Base-by-base conservation (phyloP, 441 rosid species). In the Eutrema salsugineum region DNA sequence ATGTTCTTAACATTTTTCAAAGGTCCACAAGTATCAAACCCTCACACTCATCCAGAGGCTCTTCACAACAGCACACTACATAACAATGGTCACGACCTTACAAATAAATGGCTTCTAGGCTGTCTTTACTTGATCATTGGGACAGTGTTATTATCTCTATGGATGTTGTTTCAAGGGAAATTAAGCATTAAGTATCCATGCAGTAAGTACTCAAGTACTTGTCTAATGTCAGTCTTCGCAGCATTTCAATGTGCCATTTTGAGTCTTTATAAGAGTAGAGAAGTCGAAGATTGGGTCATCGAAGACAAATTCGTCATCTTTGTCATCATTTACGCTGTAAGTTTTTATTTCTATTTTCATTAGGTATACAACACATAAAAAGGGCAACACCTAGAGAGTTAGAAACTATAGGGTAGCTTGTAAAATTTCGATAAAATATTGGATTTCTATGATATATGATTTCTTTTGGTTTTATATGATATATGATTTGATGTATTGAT, bases 151-250 rank as follows among this genome's bases (percentile, higher is more conserved):
- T 22, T 76, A 55, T 70, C 79, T 40, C 55, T 71, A 3, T 76
- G 79, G 79, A 70, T 76, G 79, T 70, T 70, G 46, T 70, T 64
- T 70, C 79, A 76, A 59, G 71, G 62, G 15, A 76, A 50, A n/a
- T 19, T 76, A 48, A 64, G 48, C 19, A 53, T 14, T 6, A 76
- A 63, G 54, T 76, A 76, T 58, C 76, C 79, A 15, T 46, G 63
- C 17, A 56, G 3, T 43, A 74, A 64, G 55, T 76, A 57, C 32
- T 57, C 79, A 39, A 76, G 79, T 24, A 76, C 79, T 6, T 70
- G 75, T 50, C 71, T 76, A 14, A 63, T 76, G 79, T 76, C 79
- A 28, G n/a, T 76, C 5, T 76, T 76, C 10, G 79, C 67, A 19
- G 61, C 76, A 9, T 48, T 76, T 50, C 79, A 76, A 58, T 70